Conservation (phyloP, 139 green algal species). For the Haematococcus sp. region DNA sequence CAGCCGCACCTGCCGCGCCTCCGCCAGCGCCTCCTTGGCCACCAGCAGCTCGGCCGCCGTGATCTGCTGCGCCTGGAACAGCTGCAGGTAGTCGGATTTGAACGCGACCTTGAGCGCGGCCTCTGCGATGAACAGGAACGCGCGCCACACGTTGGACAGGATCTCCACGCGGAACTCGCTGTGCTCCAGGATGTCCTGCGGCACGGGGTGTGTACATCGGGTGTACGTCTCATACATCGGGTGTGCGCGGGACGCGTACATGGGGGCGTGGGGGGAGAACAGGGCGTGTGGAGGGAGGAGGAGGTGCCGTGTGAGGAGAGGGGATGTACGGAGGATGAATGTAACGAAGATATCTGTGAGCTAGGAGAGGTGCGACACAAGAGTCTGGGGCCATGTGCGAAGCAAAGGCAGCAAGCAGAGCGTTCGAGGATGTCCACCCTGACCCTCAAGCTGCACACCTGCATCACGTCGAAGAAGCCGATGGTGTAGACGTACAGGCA, state of each 20-base stretch:
- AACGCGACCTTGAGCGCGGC: conserved; percentile 42
- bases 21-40: conserved; percentile 46
- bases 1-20: conserved; percentile 31
- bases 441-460: conserved; percentile 19
- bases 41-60: conserved; percentile 48
- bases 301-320: too few species aligned
- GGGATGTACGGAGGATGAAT: too few species aligned
- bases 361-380: too few species aligned
- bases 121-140: conserved; percentile 49
- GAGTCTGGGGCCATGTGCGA: too few species aligned
- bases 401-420: too few species aligned
- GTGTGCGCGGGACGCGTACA: too few species aligned
- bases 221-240: neutral
- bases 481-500: conserved; percentile 59
- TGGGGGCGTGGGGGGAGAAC: too few species aligned
- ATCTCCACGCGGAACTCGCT: conserved; percentile 48
- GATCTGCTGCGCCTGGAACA: conserved; percentile 42
- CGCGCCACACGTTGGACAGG: conserved; percentile 48
- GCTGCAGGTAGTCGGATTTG: conserved; percentile 39
- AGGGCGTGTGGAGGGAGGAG: too few species aligned
- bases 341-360: too few species aligned
- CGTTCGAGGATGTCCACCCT: too few species aligned
- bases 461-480: conserved; percentile 54
- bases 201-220: neutral
- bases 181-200: conserved; percentile 40